These are phyloP conservation scores for Juglanconis oblonga DNA, from an alignment of 2,329 filamentous ascomycete species.

Conservation along the genomic window DNA sequence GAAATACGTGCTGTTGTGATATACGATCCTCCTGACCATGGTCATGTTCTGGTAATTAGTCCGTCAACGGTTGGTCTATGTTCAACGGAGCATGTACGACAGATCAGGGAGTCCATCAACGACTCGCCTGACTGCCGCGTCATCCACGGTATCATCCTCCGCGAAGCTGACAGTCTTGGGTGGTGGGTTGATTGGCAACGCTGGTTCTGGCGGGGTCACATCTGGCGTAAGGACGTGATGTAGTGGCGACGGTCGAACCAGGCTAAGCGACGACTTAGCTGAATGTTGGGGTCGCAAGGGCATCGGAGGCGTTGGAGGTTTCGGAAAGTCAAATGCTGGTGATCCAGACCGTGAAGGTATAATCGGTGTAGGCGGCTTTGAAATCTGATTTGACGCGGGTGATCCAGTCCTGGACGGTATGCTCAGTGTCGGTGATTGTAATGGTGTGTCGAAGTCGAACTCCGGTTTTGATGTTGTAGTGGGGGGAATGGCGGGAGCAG, in stretches of 20 bases:
- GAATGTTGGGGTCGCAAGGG: constrained; percentile 6
- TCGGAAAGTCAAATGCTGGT: background rate
- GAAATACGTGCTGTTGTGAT: too few species aligned
- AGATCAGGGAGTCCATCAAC: constrained; percentile 29
- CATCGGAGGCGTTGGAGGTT: constrained; percentile 3
- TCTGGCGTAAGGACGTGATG: constrained; percentile 12
- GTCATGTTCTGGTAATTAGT: too few species aligned
- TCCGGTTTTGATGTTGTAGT: constrained; percentile 15
- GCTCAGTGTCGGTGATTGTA: constrained; percentile 10
- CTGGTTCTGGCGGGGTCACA: constrained; percentile 4
- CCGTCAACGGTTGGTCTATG: too few species aligned
- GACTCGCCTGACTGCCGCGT: constrained; percentile 21
- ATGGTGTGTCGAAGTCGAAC: constrained; percentile 16
- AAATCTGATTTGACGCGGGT: background rate
- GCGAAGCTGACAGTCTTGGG: constrained; percentile 7
- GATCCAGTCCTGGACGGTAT: constrained; percentile 8
- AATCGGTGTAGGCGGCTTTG: background rate
- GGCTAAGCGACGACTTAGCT: constrained; percentile 9
- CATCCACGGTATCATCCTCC: constrained; percentile 9
- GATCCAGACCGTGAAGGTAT: constrained; percentile 2
- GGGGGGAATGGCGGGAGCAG: constrained; percentile 9
- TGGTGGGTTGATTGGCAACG: background rate
- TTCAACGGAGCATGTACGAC: constrained; percentile 33
- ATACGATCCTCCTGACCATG: too few species aligned
- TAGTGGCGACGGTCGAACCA: constrained; percentile 13